Conservation (phyloP, 306 rosid species). For the Coriaria nepalensis region DNA sequence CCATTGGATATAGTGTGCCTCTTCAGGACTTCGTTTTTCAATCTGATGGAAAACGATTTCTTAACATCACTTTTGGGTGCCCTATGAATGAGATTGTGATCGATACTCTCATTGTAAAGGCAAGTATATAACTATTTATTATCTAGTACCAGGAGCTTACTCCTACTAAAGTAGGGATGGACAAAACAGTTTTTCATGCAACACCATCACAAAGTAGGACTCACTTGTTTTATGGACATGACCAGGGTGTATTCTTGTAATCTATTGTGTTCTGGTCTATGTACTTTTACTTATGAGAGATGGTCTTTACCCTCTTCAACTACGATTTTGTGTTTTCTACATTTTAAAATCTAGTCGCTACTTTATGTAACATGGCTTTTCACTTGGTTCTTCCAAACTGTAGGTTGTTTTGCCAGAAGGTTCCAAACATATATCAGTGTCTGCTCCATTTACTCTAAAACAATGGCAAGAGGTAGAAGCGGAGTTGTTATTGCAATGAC, state of each 20-base stretch:
- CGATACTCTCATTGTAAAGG: conserved; percentile 72
- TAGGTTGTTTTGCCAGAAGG: conserved; percentile 99
- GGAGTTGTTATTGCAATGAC: conserved; percentile 3
- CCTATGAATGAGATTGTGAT: conserved; percentile 72
- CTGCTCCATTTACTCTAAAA: conserved; percentile 69
- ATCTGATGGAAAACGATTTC: conserved; percentile 58
- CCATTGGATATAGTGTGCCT: conserved; percentile 90
- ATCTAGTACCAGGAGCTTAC: too few relatives aligned
- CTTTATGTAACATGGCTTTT: not conserved
- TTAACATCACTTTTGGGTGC: conserved; percentile 68
- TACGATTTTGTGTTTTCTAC: too few relatives aligned
- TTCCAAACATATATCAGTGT: conserved; percentile 53
- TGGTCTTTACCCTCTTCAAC: too few relatives aligned
- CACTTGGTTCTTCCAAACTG: conserved; percentile 17
- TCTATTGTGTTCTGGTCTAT: too few relatives aligned
- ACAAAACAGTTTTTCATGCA: too few relatives aligned
- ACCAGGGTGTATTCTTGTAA: too few relatives aligned
- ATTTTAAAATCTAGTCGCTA: too few relatives aligned
- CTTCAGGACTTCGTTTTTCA: conserved; percentile 74
- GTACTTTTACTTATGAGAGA: too few relatives aligned
- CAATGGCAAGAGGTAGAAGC: conserved; percentile 60
- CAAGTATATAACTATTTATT: conserved; percentile 6
- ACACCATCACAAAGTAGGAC: too few relatives aligned
- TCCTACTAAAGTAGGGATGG: too few relatives aligned
- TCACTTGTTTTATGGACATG: too few relatives aligned